phyloP scores from a whole-genome alignment of 805 yeast species.

The Suhomyces tanzawaensis region DNA sequence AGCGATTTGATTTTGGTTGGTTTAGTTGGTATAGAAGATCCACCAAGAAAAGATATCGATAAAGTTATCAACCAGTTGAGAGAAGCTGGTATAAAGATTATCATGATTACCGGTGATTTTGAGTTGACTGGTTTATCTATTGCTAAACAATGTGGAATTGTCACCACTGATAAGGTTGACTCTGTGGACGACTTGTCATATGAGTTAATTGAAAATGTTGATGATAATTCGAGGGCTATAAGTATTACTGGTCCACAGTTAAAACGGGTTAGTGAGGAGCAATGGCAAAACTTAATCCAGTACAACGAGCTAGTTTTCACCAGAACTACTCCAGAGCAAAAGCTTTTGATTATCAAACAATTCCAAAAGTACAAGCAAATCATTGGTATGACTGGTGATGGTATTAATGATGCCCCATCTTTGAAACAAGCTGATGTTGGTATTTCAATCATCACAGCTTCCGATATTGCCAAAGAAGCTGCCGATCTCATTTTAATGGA shows the following conservation, averaged over 20 bases:
- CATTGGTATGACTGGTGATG: constrained; percentile 39
- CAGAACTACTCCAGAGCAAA: constrained; percentile 50
- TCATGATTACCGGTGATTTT: constrained; percentile 54
- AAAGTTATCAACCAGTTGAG: constrained; percentile 31
- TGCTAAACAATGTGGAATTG: constrained; percentile 43
- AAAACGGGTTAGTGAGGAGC: constrained; percentile 29
- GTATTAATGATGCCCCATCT: constrained; percentile 36
- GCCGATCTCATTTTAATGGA: constrained; percentile 29
- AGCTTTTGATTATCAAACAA: constrained; percentile 46
- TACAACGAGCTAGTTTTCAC: constrained; percentile 40
- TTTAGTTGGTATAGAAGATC: constrained; percentile 43
- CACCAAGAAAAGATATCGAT: constrained; percentile 37
- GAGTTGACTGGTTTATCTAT: constrained; percentile 51
- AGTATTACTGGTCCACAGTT: constrained; percentile 35
- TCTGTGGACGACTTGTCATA: constrained; percentile 16
- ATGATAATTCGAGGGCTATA: constrained; percentile 21
- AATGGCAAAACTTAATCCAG: constrained; percentile 41
- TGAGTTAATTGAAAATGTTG: neutral
- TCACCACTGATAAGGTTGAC: constrained; percentile 22
- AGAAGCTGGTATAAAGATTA: constrained; percentile 39
- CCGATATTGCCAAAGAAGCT: constrained; percentile 39
- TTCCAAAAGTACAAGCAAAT: constrained; percentile 33
- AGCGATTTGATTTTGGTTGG: constrained; percentile 31
- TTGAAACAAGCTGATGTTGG: constrained; percentile 36
- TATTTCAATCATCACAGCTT: constrained; percentile 26